These are phyloP conservation scores for Diplogelasinospora grovesii DNA, from an alignment of 495 filamentous ascomycete genomes.

Conservation along the genomic window DNA sequence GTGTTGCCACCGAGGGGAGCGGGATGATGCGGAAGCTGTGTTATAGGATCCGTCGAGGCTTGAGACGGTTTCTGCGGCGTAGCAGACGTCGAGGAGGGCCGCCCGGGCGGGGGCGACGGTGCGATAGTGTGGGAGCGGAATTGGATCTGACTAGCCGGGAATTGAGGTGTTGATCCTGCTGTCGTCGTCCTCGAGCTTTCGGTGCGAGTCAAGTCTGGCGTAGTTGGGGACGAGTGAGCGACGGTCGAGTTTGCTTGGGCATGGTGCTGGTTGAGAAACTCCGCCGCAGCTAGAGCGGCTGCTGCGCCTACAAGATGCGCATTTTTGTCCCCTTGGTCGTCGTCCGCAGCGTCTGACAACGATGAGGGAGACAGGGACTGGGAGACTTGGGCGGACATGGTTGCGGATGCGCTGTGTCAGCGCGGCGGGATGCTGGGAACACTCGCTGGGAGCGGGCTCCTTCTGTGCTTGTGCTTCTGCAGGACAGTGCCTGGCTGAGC, in stretches of 20 bases:
- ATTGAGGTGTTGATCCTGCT: conserved; percentile 8
- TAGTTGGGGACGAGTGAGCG: background rate
- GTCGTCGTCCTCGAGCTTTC: conserved; percentile 7
- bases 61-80: conserved; percentile 6
- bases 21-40: conserved; percentile 13
- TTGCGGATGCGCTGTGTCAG: no score
- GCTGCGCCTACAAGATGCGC: conserved; percentile 9
- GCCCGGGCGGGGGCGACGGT: conserved; percentile 20
- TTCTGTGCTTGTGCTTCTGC: no score
- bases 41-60: conserved; percentile 10
- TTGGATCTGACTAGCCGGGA: conserved; percentile 15
- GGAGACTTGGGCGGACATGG: no score
- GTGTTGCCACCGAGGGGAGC: conserved; percentile 13
- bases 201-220: background rate
- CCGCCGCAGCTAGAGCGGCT: conserved; percentile 19
- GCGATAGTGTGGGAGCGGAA: conserved; percentile 30
- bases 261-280: conserved; percentile 14
- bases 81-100: conserved; percentile 5
- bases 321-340: conserved; percentile 14
- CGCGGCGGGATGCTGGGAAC: no score
- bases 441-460: no score
- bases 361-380: conserved; percentile 1
- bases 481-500: no score
- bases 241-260: conserved; percentile 12
- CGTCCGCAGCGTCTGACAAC: conserved; percentile 5